Conservation (phyloP, 2,329 filamentous ascomycete genomes). For the Ustulina deusta region DNA sequence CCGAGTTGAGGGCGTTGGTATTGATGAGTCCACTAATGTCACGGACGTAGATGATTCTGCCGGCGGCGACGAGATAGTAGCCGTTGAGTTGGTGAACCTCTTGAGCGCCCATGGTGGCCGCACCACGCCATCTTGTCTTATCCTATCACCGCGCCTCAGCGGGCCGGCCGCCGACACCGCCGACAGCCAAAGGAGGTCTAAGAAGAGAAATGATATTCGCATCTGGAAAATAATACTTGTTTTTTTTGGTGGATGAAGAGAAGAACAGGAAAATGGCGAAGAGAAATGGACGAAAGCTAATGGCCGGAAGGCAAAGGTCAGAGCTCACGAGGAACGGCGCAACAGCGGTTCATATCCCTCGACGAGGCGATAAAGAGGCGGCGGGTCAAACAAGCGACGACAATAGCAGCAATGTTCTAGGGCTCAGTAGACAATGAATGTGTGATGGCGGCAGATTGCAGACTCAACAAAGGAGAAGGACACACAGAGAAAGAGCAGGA, state of each 20-base stretch:
- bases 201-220: conserved; percentile 47
- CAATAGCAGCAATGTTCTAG: conserved; percentile 37
- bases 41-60: conserved; percentile 23
- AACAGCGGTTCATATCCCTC: conserved; percentile 46
- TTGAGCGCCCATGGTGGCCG: conserved; percentile 40
- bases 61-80: conserved; percentile 18
- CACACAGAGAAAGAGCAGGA: conserved; percentile 30
- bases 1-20: conserved; percentile 24
- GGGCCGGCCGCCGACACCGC: conserved; percentile 50
- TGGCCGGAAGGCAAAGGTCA: conserved; percentile 24
- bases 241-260: conserved; percentile 26
- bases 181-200: conserved; percentile 49
- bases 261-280: conserved; percentile 37
- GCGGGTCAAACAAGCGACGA: conserved; percentile 35
- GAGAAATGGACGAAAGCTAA: conserved; percentile 40
- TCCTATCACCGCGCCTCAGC: conserved; percentile 46
- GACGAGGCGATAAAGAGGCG: conserved; percentile 45
- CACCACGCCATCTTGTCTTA: conserved; percentile 40
- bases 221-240: conserved; percentile 40
- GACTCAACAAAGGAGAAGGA: conserved; percentile 35
- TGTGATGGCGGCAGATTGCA: conserved; percentile 23
- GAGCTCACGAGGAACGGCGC: conserved; percentile 37
- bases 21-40: conserved; percentile 21
- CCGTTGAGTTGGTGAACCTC: conserved; percentile 43
- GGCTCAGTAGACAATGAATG: conserved; percentile 41